Percentiles rank a stretch among this genome's conserved stretches.
These are phyloP conservation scores for Cyclaneusma minus DNA, from an alignment of 2,329 filamentous ascomycete species.

Conservation along the genomic window DNA sequence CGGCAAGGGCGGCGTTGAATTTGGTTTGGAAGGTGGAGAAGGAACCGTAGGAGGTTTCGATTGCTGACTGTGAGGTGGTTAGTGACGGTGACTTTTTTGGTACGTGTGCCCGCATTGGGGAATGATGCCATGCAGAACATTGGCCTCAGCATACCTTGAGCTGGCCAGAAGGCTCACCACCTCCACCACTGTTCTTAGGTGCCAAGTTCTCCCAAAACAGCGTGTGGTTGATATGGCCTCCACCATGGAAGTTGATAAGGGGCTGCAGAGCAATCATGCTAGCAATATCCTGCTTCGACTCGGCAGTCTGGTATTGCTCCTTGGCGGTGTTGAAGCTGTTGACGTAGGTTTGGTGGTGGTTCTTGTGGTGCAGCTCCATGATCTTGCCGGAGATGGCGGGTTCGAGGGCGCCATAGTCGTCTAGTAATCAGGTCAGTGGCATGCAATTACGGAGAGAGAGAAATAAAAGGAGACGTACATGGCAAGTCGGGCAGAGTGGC, in stretches of 20 bases:
- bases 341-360: constrained; percentile 90
- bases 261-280: constrained; percentile 38
- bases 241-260: constrained; percentile 51
- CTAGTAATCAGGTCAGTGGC: constrained; percentile 27
- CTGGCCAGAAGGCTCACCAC: constrained; percentile 35
- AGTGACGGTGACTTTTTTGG: constrained; percentile 25
- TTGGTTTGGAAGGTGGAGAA: constrained; percentile 38
- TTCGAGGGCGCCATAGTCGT: constrained; percentile 95
- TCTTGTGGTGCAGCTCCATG: constrained; percentile 92
- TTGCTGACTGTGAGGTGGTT: constrained; percentile 13
- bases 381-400: constrained; percentile 71
- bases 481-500: constrained; percentile 82
- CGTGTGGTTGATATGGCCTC: constrained; percentile 51
- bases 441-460: neutral
- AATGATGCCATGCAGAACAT: too few relatives aligned
- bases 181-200: constrained; percentile 49
- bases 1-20: constrained; percentile 41
- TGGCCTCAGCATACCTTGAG: constrained; percentile 24
- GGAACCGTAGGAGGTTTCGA: constrained; percentile 28
- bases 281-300: constrained; percentile 33
- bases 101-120: too few relatives aligned
- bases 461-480: constrained; percentile 33
- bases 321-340: constrained; percentile 71
- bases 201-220: constrained; percentile 58
- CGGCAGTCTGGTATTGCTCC: constrained; percentile 50